Base-by-base conservation (phyloP, 495 filamentous ascomycete genomes). In the Bryoglossum gracile region DNA sequence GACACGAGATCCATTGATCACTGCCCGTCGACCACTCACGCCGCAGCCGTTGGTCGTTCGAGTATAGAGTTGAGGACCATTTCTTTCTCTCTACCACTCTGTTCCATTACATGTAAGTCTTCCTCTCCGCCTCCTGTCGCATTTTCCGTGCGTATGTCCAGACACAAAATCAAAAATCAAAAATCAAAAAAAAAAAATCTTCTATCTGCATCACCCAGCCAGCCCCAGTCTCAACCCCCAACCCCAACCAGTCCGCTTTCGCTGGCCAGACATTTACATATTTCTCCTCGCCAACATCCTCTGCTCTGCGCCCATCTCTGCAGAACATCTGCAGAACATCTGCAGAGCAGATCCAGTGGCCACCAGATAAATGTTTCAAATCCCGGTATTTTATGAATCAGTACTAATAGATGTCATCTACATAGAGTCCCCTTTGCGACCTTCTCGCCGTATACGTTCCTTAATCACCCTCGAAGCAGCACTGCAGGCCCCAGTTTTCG, bases 401-500 rank as follows among this genome's bases (percentile, higher is more conserved):
- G 16, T 19, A 42, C 39, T 46, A 28, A 45, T 32, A 4, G 11
- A 19, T 44, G 30, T 19, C 26, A 33, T 22, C 14, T 30, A 1
- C 33, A 35, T 48, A 52, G 43, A 49, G 17, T 47, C 44, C 49
- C 30, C 36, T 54, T 47, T 39, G 42, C 52, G 45, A 43, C 55
- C 30, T 45, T 39, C 18, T 43, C 25, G 52, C 48, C 53, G 38
- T 46, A 50, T 51, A 56, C 56, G 44, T 53, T 59, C 56, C 56
- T 56, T 56, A 22, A 39, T 38, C 40, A 11, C 25, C 43, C 38
- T 50, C 48, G 44, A 53, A 36, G 48, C 54, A 42, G 43, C 41
- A 55, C 58, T 61, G 58, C 58, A 52, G 58, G 58, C 58, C 53
- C 38, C 58, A 54, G 51, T 57, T 50, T 55, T 57, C 47, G 47